phyloP scores from a whole-genome alignment of 2,329 filamentous ascomycete genomes.

The Tolypocladium tundrense region DNA sequence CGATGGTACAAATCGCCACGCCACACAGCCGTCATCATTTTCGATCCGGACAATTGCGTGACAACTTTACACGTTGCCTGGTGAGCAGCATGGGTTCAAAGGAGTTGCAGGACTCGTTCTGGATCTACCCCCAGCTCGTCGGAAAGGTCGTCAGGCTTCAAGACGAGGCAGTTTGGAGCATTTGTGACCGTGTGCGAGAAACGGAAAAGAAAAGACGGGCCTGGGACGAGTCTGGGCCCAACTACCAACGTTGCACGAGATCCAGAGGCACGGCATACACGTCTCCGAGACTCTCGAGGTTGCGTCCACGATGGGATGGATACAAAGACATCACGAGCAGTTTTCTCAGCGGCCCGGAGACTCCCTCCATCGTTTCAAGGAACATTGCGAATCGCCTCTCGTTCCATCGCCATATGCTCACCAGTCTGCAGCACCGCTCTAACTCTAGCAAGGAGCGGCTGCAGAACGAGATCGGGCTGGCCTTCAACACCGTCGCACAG shows the following conservation, averaged over 20 bases:
- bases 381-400: constrained; percentile 20
- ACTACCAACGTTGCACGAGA: constrained; percentile 29
- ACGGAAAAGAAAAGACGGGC: constrained; percentile 17
- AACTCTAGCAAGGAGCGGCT: constrained; percentile 33
- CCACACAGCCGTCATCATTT: constrained; percentile 19
- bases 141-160: constrained; percentile 20
- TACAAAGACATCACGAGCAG: constrained; percentile 19
- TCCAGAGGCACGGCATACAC: constrained; percentile 33
- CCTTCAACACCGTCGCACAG: constrained; percentile 33
- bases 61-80: neutral
- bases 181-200: constrained; percentile 22
- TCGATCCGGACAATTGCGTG: constrained; percentile 13
- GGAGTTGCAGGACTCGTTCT: constrained; percentile 20
- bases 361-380: neutral
- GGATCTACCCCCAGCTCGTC: constrained; percentile 21
- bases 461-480: constrained; percentile 44
- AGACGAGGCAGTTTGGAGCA: constrained; percentile 27
- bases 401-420: constrained; percentile 21
- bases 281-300: constrained; percentile 31
- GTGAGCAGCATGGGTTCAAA: neutral
- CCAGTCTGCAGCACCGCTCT: constrained; percentile 24
- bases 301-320: constrained; percentile 15
- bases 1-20: constrained; percentile 10
- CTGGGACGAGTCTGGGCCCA: constrained; percentile 14
- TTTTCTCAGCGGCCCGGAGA: constrained; percentile 7